phyloP scores from a whole-genome alignment of 176 grass and related monocot species.

The maize (Zea mays) region DNA sequence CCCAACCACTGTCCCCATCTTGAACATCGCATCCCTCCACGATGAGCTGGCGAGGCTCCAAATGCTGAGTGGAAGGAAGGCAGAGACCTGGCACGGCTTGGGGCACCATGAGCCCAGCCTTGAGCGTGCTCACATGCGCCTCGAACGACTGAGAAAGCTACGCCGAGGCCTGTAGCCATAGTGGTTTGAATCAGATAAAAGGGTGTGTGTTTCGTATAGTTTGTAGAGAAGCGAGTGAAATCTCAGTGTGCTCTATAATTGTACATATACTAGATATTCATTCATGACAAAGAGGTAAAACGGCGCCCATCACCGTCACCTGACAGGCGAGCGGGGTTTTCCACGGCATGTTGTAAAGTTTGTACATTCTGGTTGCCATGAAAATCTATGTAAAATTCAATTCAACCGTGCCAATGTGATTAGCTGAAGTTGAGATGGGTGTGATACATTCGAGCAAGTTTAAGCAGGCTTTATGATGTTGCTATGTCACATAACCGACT shows the following conservation, averaged over 20 bases:
- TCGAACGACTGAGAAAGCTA: conserved; percentile 52
- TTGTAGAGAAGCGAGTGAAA: background rate
- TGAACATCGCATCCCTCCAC: conserved; percentile 59
- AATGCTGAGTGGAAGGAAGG: conserved; percentile 33
- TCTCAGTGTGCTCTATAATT: background rate
- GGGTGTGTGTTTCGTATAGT: background rate
- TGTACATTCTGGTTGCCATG: conserved; percentile 6
- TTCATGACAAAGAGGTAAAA: conserved; percentile 10
- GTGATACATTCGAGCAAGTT: background rate
- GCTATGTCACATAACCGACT: too few relatives aligned
- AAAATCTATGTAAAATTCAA: conserved; percentile 1
- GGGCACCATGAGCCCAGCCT: conserved; percentile 51
- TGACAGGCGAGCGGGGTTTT: background rate
- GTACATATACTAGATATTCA: background rate
- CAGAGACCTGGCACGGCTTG: conserved; percentile 66
- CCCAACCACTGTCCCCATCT: conserved; percentile 76
- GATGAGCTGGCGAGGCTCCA: conserved; percentile 50
- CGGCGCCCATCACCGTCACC: background rate
- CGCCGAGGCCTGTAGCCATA: conserved; percentile 9
- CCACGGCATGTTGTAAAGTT: background rate
- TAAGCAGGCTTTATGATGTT: too few relatives aligned
- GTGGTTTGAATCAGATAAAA: conserved; percentile 19
- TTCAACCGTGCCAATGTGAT: background rate
- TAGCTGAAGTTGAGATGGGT: background rate
- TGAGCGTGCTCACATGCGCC: conserved; percentile 50